phyloP scores from a whole-genome alignment of 2,329 filamentous ascomycete genomes.

The Neofusicoccum parvum region DNA sequence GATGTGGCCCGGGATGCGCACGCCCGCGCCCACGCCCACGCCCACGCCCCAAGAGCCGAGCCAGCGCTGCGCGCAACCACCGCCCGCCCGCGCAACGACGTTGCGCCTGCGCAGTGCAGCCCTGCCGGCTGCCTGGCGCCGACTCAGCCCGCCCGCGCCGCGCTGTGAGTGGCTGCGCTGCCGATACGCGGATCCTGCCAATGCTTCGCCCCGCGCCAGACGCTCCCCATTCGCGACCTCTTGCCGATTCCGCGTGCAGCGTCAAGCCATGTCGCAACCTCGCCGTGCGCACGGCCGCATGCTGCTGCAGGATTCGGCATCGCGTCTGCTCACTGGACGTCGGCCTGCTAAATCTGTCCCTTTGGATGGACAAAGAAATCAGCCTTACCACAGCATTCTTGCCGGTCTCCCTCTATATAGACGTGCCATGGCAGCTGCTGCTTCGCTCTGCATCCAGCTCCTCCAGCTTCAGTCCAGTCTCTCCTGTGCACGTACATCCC shows the following conservation, averaged over 20 bases:
- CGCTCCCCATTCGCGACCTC: background rate
- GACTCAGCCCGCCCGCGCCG: background rate
- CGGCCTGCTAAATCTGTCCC: background rate
- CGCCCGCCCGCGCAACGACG: background rate
- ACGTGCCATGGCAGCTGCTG: background rate
- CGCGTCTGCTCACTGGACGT: background rate
- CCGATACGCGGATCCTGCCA: background rate
- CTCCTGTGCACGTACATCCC: background rate
- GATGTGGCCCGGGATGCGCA: background rate
- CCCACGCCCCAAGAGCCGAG: too few species aligned
- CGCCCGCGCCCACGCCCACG: too few species aligned
- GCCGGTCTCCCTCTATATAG: conserved; percentile 1
- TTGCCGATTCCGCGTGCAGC: background rate
- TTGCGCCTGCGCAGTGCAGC: background rate
- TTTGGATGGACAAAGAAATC: background rate
- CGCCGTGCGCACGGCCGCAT: background rate
- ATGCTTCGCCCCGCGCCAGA: conserved; percentile 3
- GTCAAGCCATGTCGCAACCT: background rate
- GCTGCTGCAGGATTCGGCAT: background rate
- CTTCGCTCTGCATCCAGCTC: background rate
- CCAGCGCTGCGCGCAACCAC: background rate
- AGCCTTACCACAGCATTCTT: background rate
- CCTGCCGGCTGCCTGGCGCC: background rate
- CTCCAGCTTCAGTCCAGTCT: background rate
- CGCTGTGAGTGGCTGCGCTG: background rate